These are phyloP conservation scores for Heliosperma pusillum DNA, from an alignment of 148 eudicot genomes.

Conservation along the genomic window DNA sequence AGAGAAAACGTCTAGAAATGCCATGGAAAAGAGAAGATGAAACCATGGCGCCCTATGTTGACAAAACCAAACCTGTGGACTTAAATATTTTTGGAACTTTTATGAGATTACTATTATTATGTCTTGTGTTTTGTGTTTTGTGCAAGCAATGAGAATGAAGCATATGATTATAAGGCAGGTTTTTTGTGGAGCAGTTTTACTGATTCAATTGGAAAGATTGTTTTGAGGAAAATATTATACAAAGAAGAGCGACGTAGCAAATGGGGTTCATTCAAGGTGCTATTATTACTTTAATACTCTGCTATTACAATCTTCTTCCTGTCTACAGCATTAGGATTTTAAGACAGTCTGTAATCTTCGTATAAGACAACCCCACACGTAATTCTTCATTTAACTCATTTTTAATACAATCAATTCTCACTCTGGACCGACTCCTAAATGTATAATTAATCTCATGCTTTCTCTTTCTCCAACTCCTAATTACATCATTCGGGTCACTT, in stretches of 20 bases:
- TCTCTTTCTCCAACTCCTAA: too few relatives aligned
- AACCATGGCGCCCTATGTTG: slow-evolving; percentile 39
- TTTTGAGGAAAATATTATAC: background rate
- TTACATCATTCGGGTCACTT: too few relatives aligned
- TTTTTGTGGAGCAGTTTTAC: slow-evolving; percentile 11
- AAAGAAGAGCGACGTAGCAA: background rate
- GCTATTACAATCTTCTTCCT: background rate
- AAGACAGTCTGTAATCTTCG: slow-evolving; percentile 20
- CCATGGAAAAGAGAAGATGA: slow-evolving; percentile 20
- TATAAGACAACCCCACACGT: slow-evolving; percentile 24
- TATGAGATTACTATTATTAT: background rate
- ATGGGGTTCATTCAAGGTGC: background rate
- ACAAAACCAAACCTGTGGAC: background rate
- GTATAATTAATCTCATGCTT: too few relatives aligned
- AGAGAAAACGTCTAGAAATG: background rate
- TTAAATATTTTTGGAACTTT: background rate
- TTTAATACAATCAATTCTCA: background rate
- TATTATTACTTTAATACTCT: background rate
- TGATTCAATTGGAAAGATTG: slow-evolving; percentile 1
- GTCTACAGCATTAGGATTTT: background rate
- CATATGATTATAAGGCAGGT: slow-evolving; percentile 14
- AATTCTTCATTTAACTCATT: slow-evolving; percentile 20
- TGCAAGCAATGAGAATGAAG: background rate
- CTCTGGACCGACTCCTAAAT: too few relatives aligned
- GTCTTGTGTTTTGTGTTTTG: slow-evolving; percentile 10